These are phyloP conservation scores for Tuber calosporum DNA, from an alignment of 495 filamentous ascomycete species.

Conservation along the genomic window DNA sequence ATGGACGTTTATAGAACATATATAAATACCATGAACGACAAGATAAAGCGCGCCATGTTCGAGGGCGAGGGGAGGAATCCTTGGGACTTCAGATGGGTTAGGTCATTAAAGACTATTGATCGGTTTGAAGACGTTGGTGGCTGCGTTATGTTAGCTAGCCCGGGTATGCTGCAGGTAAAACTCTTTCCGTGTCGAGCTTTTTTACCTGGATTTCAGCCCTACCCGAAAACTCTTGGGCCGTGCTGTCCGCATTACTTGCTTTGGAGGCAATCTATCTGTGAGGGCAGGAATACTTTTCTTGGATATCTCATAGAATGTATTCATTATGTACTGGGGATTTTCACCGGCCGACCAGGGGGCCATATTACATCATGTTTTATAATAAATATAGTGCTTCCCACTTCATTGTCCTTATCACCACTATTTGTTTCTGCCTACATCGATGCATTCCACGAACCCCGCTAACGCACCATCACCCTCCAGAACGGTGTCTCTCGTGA, in stretches of 20 bases:
- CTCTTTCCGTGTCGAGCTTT: constrained; percentile 18
- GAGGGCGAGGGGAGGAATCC: constrained; percentile 77
- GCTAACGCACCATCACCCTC: constrained; percentile 23
- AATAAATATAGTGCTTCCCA: constrained; percentile 38
- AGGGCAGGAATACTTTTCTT: neutral
- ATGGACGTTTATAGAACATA: constrained; percentile 99
- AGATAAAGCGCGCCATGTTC: constrained; percentile 85
- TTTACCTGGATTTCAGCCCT: neutral
- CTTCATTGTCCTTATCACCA: constrained; percentile 17
- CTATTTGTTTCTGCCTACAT: constrained; percentile 14
- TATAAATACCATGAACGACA: constrained; percentile 95
- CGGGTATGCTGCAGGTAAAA: constrained; percentile 69
- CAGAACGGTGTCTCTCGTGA: constrained; percentile 91
- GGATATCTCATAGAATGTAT: neutral
- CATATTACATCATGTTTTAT: constrained; percentile 21
- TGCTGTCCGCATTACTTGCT: neutral
- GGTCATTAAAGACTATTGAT: constrained; percentile 83
- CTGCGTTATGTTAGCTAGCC: constrained; percentile 94
- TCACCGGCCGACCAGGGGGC: neutral
- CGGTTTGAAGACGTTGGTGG: constrained; percentile 91
- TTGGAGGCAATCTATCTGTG: neutral
- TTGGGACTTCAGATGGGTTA: constrained; percentile 91
- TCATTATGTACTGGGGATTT: neutral
- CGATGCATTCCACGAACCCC: constrained; percentile 9
- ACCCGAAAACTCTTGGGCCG: neutral